phyloP scores from a whole-genome alignment of 805 yeast genomes.

The Schizosaccharomyces lindneri region DNA sequence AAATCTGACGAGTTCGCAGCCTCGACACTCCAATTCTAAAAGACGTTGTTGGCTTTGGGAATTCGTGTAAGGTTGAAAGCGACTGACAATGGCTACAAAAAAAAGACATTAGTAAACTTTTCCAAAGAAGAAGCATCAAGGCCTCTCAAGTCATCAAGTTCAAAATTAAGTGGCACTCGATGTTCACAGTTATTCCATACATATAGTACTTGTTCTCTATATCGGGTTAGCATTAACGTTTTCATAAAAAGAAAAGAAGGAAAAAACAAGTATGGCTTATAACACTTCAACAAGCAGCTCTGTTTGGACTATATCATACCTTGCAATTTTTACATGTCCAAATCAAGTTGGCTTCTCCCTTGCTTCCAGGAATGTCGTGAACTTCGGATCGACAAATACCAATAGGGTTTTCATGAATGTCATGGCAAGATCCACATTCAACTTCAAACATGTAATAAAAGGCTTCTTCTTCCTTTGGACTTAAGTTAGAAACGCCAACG shows the following conservation, averaged over 20 bases:
- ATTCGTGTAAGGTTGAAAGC: conserved; percentile 13
- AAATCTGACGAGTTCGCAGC: conserved; percentile 47
- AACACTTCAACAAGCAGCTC: too few relatives aligned
- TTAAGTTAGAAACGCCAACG: conserved; percentile 28
- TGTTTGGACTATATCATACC: conserved; percentile 9
- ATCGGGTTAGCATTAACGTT: not conserved
- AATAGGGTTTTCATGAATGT: conserved; percentile 32
- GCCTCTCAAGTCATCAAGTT: too few relatives aligned
- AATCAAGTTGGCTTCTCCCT: conserved; percentile 66
- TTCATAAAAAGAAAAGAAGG: too few relatives aligned
- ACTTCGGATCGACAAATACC: conserved; percentile 7
- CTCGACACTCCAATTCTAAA: conserved; percentile 63
- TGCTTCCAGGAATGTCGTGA: conserved; percentile 29
- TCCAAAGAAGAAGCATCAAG: too few relatives aligned
- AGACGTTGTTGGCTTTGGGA: conserved; percentile 22
- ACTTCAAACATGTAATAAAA: conserved; percentile 12
- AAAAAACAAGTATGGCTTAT: too few relatives aligned
- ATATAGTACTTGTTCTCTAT: conserved; percentile 6
- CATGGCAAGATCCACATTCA: conserved; percentile 54
- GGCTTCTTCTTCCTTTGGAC: conserved; percentile 32
- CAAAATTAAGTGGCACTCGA: too few relatives aligned
- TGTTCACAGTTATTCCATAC: too few relatives aligned
- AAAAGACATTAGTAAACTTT: too few relatives aligned
- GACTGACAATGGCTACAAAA: conserved; percentile 11
- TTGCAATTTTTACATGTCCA: conserved; percentile 42